Base-by-base conservation (phyloP, 2,329 filamentous ascomycete genomes). In the Botryosphaeria dothidea region DNA sequence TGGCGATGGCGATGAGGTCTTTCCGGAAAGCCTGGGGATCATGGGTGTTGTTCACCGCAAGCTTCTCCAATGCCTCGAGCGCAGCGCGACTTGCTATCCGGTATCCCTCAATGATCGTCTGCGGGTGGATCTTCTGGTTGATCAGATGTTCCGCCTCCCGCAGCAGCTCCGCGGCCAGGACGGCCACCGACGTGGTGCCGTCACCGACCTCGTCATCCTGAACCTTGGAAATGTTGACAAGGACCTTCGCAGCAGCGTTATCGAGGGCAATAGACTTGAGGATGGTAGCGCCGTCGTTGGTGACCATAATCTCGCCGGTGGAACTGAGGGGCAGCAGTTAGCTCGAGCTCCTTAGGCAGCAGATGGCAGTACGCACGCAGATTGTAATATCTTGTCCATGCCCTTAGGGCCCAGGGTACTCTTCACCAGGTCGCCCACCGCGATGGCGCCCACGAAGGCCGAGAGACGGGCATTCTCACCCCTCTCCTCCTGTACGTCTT, bases 91-190 rank as follows among this genome's bases (percentile, higher is more conserved):
- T 96, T 62, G 95, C 95, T 91, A 99, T 96, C 83, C 95, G 88
- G 85, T 96, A 99, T 61, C 95, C 95, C 76, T 99, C 95, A 75
- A 99, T 99, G 79, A 99, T 99, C 61, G 95, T 98, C 85, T 99
- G 95, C 60, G 95, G 95, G 80, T 99, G 95, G 73, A 99, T 97
- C 83, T 98, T 98, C 84, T 94, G 93, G 83, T 96, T 92, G 71
- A 99, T 92, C 57, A 99, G 87, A 83, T 96, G 94, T 84, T 99
- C 95, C 54, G 95, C 95, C 81, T 99, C 95, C 69, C 95, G 90
- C 69, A 99, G 85, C 66, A 99, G 86, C 83, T 99, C 95, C 66
- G 95, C 95, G 43, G 95, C 93, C 68, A 99, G 84, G 17, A 99
- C 95, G 48, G 95, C 90, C 65, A 99, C 95, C n/a, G 93, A 98